Evolutionary conservation across 192 early-diverging fungal genomes (phyloP).

Genomic region (Podila epigama): DNA sequence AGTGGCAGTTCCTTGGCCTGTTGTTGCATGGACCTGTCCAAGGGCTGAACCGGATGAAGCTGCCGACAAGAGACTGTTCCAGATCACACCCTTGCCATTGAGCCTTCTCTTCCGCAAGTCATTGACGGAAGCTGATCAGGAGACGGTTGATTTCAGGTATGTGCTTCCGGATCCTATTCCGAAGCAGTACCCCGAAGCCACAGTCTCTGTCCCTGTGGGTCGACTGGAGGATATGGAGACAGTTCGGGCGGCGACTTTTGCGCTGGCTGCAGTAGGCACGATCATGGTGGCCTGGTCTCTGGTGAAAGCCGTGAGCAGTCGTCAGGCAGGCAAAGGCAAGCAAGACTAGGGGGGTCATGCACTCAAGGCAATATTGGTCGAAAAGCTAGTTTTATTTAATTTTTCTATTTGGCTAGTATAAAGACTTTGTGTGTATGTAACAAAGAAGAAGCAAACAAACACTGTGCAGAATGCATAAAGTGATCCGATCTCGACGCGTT

Average conservation of each 20-base stretch:
- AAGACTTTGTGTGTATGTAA: too few species aligned
- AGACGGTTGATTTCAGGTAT: slow-evolving; percentile 20
- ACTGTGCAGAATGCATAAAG: too few species aligned
- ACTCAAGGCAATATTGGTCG: too few species aligned
- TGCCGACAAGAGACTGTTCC: slow-evolving; percentile 30
- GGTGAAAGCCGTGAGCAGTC: slow-evolving; percentile 7
- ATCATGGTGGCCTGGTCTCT: slow-evolving; percentile 14
- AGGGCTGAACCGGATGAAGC: not conserved
- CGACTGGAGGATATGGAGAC: slow-evolving; percentile 26
- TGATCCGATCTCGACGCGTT: too few species aligned
- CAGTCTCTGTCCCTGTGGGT: slow-evolving; percentile 41
- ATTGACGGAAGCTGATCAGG: not conserved
- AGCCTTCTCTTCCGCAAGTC: not conserved
- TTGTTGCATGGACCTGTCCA: slow-evolving; percentile 40
- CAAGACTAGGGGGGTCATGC: slow-evolving; percentile 22
- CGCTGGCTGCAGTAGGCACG: slow-evolving; percentile 23
- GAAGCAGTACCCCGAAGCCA: slow-evolving; percentile 14
- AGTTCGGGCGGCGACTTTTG: slow-evolving; percentile 28
- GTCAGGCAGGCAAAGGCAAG: slow-evolving; percentile 23
- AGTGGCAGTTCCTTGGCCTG: slow-evolving; percentile 32
- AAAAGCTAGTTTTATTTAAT: too few species aligned
- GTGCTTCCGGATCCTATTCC: slow-evolving; percentile 35
- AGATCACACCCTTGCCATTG: slow-evolving; percentile 21
- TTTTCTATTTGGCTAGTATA: too few species aligned
- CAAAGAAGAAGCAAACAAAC: too few species aligned